Percentiles rank a stretch among this genome's conserved stretches.
Evolutionary conservation across 495 filamentous ascomycete genomes (phyloP).

Genomic region (Thermothielavioides terrestris): DNA sequence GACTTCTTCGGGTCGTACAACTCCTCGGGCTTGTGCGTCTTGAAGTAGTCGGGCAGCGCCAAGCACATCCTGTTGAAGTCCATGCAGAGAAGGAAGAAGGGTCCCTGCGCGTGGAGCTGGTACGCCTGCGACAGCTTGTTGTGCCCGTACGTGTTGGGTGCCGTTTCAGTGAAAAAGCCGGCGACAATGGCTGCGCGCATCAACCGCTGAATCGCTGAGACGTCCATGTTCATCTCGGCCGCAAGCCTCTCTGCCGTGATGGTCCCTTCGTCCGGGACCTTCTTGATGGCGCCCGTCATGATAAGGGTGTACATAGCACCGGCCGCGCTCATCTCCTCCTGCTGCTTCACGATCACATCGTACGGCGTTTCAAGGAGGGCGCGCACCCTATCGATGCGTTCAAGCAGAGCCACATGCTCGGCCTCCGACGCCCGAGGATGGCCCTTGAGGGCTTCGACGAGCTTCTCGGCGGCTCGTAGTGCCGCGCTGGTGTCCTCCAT

Average conservation of each 20-base stretch:
- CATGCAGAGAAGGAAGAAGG: slow-evolving; percentile 15
- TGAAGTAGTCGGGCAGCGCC: slow-evolving; percentile 24
- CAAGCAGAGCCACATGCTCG: slow-evolving; percentile 15
- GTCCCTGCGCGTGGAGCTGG: slow-evolving; percentile 7
- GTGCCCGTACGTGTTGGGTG: slow-evolving; percentile 20
- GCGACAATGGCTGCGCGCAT: slow-evolving; percentile 19
- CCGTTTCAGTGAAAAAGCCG: slow-evolving; percentile 21
- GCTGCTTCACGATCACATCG: slow-evolving; percentile 17
- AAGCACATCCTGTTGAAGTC: slow-evolving; percentile 14
- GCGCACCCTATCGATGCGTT: slow-evolving; percentile 14
- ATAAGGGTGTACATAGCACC: slow-evolving; percentile 20
- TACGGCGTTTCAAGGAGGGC: slow-evolving; percentile 15
- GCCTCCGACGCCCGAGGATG: slow-evolving; percentile 9
- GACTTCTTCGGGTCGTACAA: slow-evolving; percentile 23
- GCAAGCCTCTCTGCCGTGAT: slow-evolving; percentile 21
- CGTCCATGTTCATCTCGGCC: slow-evolving; percentile 14
- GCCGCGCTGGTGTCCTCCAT: slow-evolving; percentile 14
- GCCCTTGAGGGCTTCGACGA: slow-evolving; percentile 20
- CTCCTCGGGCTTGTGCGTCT: slow-evolving; percentile 20
- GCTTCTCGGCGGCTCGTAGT: slow-evolving; percentile 19
- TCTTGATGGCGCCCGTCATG: slow-evolving; percentile 15
- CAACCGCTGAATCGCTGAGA: slow-evolving; percentile 19
- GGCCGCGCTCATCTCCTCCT: slow-evolving; percentile 7
- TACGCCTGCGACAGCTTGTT: slow-evolving; percentile 13
- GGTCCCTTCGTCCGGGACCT: slow-evolving; percentile 17